Conservation (phyloP, 164 flowering plant species). For the Macadamia tetraphylla region DNA sequence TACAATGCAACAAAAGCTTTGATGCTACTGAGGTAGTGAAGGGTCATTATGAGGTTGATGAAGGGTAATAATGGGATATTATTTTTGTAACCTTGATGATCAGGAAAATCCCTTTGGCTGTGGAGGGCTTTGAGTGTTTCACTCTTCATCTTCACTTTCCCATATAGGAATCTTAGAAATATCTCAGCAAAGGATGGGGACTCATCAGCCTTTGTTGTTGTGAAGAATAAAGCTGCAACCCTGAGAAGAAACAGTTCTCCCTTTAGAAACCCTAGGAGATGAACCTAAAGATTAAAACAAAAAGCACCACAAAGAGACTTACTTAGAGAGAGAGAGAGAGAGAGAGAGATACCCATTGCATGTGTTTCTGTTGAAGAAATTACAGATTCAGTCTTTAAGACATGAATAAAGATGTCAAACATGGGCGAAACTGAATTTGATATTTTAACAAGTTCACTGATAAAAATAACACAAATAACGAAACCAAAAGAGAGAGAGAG, state of each 20-base stretch:
- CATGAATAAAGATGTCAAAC: neutral
- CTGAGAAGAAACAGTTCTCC: neutral
- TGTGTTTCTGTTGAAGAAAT: neutral
- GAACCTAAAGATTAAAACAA: neutral
- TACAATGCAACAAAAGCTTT: no score
- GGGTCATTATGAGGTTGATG: no score
- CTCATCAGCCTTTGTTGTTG: neutral
- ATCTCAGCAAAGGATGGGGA: neutral
- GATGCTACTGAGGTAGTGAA: no score
- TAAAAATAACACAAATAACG: neutral
- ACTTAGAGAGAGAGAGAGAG: neutral
- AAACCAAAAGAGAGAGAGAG: no score
- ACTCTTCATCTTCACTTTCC: no score
- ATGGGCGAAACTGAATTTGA: neutral
- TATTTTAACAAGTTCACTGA: neutral
- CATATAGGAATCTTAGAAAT: neutral
- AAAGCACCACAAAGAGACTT: no score
- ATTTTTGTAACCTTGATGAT: no score
- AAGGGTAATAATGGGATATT: no score
- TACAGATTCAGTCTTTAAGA: neutral
- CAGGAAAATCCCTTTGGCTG: no score
- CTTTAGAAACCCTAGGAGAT: neutral
- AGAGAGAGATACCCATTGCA: neutral
- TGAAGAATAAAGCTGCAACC: conserved; percentile 5
- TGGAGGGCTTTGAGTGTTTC: no score